Evolutionary conservation across 805 yeast species (phyloP), one percentile per base, ranked within the genome.

Genomic region (Candida montana): DNA sequence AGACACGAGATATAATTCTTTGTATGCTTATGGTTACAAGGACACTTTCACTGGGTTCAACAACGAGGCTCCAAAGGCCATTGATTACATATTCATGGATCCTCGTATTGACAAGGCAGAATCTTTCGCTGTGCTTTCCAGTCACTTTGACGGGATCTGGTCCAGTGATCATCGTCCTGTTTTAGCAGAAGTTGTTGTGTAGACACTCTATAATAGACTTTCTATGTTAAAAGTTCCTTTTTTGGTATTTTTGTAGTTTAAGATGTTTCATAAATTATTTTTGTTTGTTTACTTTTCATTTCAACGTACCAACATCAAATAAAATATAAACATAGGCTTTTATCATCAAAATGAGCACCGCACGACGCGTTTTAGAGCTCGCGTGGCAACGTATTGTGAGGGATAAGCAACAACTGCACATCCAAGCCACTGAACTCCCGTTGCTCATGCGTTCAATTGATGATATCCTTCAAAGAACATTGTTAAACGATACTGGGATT

Each of bases 21-120:
- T 8, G 7, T 55, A 49, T 35, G 46, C 47, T 23, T 77, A 75
- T 48, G 81, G 80, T 0, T 65, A 63, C 43, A 47, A 47, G 17
- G 46, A 61, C 19, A 75, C 81, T 0, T 74, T 65, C 46, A 73
- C 80, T 0, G 80, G 80, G 4, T 77, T 75, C 48, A 21, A 38
- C 19, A 20, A 29, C 9, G 50, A 51, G 24, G 58, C 59, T 44
- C 54, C 55, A 7, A 60, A 64, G 27, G 53, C 52, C 13, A 60
- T 70, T 39, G 65, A 58, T 37, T 59, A 53, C 35, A 40, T 58
- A 24, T 57, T 58, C 40, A 42, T 48, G 20, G 55, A 51, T 20
- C 46, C 44, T 30, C 37, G 50, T 27, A 31, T 47, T 18, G 33
- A 35, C 2, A 34, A 39, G 29, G 54, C 48, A 1, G 37, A 39